Evolutionary conservation across 2,329 filamentous ascomycete genomes (phyloP).

Genomic region (Fusarium sp.): DNA sequence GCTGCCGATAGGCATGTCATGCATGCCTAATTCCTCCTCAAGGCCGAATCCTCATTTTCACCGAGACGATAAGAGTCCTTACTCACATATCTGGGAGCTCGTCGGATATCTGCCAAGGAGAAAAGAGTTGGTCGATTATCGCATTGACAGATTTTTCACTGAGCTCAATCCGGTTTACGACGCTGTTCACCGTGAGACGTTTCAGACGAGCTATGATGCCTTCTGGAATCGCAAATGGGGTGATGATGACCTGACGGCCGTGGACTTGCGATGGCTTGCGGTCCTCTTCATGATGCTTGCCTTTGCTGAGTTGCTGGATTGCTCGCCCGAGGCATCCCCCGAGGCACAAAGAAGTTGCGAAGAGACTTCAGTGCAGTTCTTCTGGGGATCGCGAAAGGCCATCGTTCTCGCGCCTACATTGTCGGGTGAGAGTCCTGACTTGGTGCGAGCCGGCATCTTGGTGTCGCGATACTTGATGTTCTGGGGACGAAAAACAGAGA

Average conservation of each 20-base stretch:
- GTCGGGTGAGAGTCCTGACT: not conserved
- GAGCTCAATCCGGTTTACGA: not conserved
- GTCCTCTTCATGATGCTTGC: conserved; percentile 1
- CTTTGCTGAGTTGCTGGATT: not conserved
- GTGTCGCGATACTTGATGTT: not conserved
- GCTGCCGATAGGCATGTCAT: not conserved
- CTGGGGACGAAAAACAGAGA: not conserved
- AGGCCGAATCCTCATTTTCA: not conserved
- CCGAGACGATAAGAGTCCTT: not conserved
- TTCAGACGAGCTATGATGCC: not conserved
- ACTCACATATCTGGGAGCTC: not conserved
- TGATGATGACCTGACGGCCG: not conserved
- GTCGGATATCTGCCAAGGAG: not conserved
- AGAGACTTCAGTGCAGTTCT: not conserved
- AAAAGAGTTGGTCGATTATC: not conserved
- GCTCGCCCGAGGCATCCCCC: not conserved
- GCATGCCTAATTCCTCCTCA: not conserved
- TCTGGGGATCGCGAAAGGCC: not conserved
- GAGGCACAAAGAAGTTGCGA: not conserved
- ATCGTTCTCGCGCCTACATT: not conserved
- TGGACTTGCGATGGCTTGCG: not conserved
- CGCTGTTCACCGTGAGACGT: not conserved
- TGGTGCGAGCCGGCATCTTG: not conserved
- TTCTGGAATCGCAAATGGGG: not conserved
- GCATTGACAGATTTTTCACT: not conserved